Conservation (phyloP, 176 grass and related monocot genomes). For the Miscanthus lutarioriparius region DNA sequence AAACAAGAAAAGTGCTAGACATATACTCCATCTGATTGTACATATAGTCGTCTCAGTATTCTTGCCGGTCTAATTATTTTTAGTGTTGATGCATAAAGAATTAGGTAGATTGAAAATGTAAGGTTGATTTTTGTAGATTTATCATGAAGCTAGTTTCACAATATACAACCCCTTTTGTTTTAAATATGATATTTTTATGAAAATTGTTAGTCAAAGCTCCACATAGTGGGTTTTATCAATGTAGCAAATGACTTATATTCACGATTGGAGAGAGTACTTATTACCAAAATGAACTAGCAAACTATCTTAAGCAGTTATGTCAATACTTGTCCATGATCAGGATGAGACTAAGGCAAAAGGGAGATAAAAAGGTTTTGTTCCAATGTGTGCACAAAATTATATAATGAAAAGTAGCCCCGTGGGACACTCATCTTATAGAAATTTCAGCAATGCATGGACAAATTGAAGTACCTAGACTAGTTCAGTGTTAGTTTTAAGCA, state of each 20-base stretch:
- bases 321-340: not conserved
- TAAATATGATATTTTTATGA: not conserved
- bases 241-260: not conserved
- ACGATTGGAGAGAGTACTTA: not conserved
- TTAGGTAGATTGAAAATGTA: not conserved
- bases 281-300: not conserved
- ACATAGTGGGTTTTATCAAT: not conserved
- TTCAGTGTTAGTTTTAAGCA: slow-evolving; percentile 19
- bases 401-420: not conserved
- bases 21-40: not conserved
- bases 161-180: not conserved
- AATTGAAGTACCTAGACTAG: not conserved
- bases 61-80: not conserved
- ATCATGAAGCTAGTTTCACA: not conserved
- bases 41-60: not conserved
- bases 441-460: slow-evolving; percentile 7
- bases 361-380: not conserved
- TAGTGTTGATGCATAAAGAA: not conserved
- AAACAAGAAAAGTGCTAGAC: not conserved
- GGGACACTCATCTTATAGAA: not conserved
- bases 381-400: not conserved
- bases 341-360: not conserved
- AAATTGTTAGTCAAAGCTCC: not conserved
- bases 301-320: not conserved
- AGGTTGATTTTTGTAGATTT: not conserved